Percentiles rank a stretch among this genome's conserved stretches.
These are phyloP conservation scores for Pisolithus tinctorius DNA, from an alignment of 768 basidiomycete genomes.

Conservation along the genomic window DNA sequence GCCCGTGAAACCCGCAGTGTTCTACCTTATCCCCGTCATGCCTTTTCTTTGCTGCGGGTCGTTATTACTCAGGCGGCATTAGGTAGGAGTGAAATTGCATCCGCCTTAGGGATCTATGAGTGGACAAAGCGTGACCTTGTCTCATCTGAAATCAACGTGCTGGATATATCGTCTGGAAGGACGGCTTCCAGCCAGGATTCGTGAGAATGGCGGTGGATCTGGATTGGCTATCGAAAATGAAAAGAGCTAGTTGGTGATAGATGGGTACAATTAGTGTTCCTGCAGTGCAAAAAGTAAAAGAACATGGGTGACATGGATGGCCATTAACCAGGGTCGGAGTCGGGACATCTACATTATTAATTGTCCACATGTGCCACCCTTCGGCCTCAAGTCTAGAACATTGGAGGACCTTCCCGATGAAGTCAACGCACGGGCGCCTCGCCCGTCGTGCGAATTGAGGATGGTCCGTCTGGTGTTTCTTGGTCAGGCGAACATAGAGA, in stretches of 20 bases:
- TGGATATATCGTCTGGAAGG: no score
- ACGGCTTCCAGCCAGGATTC: no score
- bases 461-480: constrained; percentile 16
- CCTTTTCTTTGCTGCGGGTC: background rate
- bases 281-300: no score
- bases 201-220: no score
- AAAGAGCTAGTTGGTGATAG: no score
- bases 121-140: no score
- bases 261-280: no score
- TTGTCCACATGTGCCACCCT: background rate
- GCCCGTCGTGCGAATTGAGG: constrained; percentile 14
- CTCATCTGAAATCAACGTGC: no score
- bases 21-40: background rate
- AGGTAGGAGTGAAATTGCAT: no score
- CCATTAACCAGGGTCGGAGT: constrained; percentile 4
- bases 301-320: background rate
- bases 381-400: background rate
- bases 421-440: no score
- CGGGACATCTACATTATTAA: background rate
- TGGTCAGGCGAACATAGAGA: constrained; percentile 23
- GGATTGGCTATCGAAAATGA: no score
- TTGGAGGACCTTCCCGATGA: background rate
- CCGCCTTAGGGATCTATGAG: no score
- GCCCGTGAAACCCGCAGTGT: background rate
- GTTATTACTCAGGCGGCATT: background rate